phyloP scores from a whole-genome alignment of 2,329 filamentous ascomycete genomes.

The Cylindrodendrum hubeiense region DNA sequence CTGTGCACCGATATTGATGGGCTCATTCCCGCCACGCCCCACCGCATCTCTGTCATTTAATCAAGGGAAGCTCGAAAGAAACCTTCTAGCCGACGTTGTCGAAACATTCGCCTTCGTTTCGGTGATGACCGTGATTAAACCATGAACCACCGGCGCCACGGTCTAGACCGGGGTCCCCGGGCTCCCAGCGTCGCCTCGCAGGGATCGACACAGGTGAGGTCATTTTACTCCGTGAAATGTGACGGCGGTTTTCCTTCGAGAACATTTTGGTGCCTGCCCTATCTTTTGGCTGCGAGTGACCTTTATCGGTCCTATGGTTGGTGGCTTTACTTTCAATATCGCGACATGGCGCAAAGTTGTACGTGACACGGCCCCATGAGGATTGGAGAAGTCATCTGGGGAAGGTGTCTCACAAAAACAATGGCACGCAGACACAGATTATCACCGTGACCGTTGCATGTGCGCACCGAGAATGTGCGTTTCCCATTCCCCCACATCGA shows the following conservation, averaged over 20 bases:
- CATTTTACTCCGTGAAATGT: slow-evolving; percentile 27
- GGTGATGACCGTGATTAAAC: slow-evolving; percentile 39
- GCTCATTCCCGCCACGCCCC: not conserved
- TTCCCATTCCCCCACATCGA: slow-evolving; percentile 6
- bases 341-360: not conserved
- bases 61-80: slow-evolving; percentile 30
- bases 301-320: not conserved
- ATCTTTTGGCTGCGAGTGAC: not conserved
- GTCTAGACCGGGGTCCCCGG: slow-evolving; percentile 34
- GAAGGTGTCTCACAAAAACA: slow-evolving; percentile 1
- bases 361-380: slow-evolving; percentile 1
- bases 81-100: slow-evolving; percentile 28
- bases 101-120: slow-evolving; percentile 27
- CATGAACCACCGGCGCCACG: slow-evolving; percentile 22
- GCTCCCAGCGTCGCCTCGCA: slow-evolving; percentile 3
- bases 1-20: not conserved
- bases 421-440: not conserved
- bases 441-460: not conserved
- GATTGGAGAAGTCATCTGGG: not conserved
- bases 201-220: slow-evolving; percentile 37
- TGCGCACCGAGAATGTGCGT: not conserved
- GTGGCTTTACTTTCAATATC: not conserved
- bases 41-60: not conserved
- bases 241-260: not conserved
- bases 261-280: not conserved